Evolutionary conservation across 768 basidiomycete genomes (phyloP).

Genomic region (Leucogyrophana mollusca): DNA sequence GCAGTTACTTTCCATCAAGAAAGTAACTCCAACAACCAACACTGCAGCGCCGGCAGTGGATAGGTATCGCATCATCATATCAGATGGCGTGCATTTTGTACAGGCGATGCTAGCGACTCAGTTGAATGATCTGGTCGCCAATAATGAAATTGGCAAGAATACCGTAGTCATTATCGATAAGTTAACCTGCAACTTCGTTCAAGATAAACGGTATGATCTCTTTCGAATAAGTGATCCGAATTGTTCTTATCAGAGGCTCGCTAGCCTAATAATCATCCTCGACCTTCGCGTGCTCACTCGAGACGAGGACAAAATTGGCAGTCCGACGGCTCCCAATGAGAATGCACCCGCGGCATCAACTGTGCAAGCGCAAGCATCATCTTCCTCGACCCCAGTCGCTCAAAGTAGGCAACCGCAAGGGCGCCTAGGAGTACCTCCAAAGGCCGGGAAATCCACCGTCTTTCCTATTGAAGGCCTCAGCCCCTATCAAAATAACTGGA

Average conservation of each 20-base stretch:
- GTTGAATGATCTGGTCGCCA: slow-evolving; percentile 72
- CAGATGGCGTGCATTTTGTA: slow-evolving; percentile 82
- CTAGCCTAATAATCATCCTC: slow-evolving; percentile 81
- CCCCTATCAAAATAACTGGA: slow-evolving; percentile 99
- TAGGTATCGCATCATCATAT: slow-evolving; percentile 80
- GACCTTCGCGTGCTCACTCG: slow-evolving; percentile 55
- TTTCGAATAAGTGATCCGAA: background rate
- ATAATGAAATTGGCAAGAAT: slow-evolving; percentile 61
- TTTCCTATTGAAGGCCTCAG: slow-evolving; percentile 93
- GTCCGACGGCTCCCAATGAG: slow-evolving; percentile 40
- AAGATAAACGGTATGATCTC: slow-evolving; percentile 73
- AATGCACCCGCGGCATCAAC: slow-evolving; percentile 27
- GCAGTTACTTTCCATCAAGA: slow-evolving; percentile 84
- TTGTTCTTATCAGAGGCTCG: slow-evolving; percentile 5
- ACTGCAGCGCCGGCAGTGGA: slow-evolving; percentile 40
- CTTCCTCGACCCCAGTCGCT: slow-evolving; percentile 20
- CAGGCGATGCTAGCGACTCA: slow-evolving; percentile 97
- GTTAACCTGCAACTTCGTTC: slow-evolving; percentile 80
- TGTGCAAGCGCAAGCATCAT: slow-evolving; percentile 23
- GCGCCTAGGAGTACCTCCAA: slow-evolving; percentile 14
- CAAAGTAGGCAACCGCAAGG: slow-evolving; percentile 1
- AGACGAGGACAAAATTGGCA: slow-evolving; percentile 71
- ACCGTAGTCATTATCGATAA: slow-evolving; percentile 69
- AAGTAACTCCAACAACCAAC: slow-evolving; percentile 46
- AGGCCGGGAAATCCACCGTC: slow-evolving; percentile 32